Evolutionary conservation across 768 basidiomycete species (phyloP).

Genomic region (Boletellus emodensis): DNA sequence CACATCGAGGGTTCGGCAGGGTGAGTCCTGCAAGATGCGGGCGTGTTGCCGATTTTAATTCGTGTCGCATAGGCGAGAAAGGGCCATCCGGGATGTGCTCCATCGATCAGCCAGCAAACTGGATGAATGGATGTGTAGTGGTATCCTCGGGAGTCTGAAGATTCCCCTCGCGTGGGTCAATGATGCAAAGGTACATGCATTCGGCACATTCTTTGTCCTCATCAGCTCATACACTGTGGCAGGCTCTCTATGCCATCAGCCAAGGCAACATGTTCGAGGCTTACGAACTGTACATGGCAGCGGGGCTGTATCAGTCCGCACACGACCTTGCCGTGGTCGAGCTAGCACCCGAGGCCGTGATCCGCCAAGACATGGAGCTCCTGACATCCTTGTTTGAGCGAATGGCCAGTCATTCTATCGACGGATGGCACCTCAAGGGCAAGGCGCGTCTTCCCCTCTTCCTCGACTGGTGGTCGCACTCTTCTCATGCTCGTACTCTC

Average conservation of each 20-base stretch:
- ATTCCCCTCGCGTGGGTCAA: constrained; percentile 87
- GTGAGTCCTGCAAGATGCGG: constrained; percentile 41
- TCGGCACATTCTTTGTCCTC: neutral
- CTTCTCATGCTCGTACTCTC: constrained; percentile 5
- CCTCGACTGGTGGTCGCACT: neutral
- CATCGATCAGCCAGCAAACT: constrained; percentile 60
- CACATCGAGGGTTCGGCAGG: constrained; percentile 79
- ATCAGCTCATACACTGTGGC: neutral
- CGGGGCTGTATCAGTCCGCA: constrained; percentile 66
- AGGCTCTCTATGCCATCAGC: constrained; percentile 68
- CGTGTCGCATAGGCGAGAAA: constrained; percentile 61
- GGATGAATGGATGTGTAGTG: constrained; percentile 71
- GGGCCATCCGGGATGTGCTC: constrained; percentile 78
- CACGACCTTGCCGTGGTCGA: constrained; percentile 84
- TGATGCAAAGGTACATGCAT: constrained; percentile 68
- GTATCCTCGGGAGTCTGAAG: constrained; percentile 69
- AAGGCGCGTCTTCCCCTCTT: constrained; percentile 47
- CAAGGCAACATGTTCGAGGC: constrained; percentile 64
- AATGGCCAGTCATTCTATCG: constrained; percentile 55
- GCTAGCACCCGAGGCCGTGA: constrained; percentile 82
- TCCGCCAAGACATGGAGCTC: constrained; percentile 52
- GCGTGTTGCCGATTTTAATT: constrained; percentile 5
- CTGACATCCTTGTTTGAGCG: constrained; percentile 64
- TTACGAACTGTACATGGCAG: constrained; percentile 71
- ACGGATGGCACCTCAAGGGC: constrained; percentile 80